Base-by-base conservation (phyloP, 2,329 filamentous ascomycete species). In the Colletotrichum shisoi region DNA sequence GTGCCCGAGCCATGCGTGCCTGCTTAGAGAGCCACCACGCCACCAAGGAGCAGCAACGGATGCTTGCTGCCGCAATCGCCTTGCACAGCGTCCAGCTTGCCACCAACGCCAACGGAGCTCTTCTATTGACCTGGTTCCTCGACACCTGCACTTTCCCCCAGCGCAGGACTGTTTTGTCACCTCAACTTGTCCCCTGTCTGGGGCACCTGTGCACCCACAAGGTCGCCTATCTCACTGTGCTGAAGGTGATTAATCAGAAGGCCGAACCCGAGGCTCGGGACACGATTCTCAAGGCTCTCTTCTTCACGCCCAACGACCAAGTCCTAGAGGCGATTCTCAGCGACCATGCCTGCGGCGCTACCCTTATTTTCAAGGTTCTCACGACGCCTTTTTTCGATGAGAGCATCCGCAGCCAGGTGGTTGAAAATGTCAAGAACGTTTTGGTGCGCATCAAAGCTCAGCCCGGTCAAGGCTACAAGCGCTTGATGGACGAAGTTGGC, bases 181-280 rank as follows among this genome's bases (percentile, higher is more conserved):
- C 95, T 21, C 89, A 94, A 72, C 87, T 99, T 27, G 93, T 97
- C 17, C 94, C 95, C 46, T 93, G 96, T 76, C 84, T 99, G 39
- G 93, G 97, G 27, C 93, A 97, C 76, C 85, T 99, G 7, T 98
- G 95, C 84, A 98, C 95, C 0, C 95, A 99, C 84, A 98, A 98
- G 83, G 94, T 99, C 63, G 95, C 95, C 0, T 98, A 98, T 75
- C 84, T 98, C 69, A 99, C 95, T 0, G 94, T 99, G 1, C 84
- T 99, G 65, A 99, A 99, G 82, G 93, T 98, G 57, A 96, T 99
- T 79, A 99, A 99, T 77, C 95, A 99, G 79, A 93, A 96, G 76
- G 92, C 94, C 40, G 95, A 99, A 79, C 85, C 92, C 0, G 94
- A 98, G 69, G 95, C 95, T 3, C 88, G 95, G 13, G 94, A 99